Base-by-base conservation (phyloP, 1,139 yeast genomes). In the Geotrichum aggregatum region DNA sequence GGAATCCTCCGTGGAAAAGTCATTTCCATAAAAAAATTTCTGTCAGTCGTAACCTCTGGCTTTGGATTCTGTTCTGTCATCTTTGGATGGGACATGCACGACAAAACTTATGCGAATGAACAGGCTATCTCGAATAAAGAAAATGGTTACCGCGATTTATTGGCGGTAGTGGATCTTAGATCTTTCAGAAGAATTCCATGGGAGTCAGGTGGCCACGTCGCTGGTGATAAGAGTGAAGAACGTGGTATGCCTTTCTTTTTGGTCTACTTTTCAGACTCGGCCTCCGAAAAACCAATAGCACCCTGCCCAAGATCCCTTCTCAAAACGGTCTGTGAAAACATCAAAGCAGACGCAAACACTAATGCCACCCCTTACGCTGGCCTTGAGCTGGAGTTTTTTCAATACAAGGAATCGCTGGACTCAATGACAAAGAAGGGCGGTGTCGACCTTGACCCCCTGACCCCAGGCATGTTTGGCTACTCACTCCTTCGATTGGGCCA, bases 61-160 rank as follows among this genome's bases (percentile, higher is more conserved):
- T 66, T 69, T 54, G 72, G 72, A 6, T 68, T 68, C 54, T 66
- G 71, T 58, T 58, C 64, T 19, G 72, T 69, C 28, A 61, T 68
- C 26, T 69, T 68, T 49, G 72, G 72, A 33, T 69, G 72, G 73
- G 73, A 69, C 51, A 63, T 66, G 66, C 71, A 66, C 53, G 73
- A 69, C 55, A 58, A 55, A 47, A 62, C 65, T 19, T 69, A 69
- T 52, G 54, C 60, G 21, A 54, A 54, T 18, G 68, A 65, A 16
- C 58, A 64, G 28, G 44, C 56, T 28, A 59, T 69, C n/a, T 63
- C 70, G 11, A 65, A 64, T 51, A 59, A 64, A 16, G 64, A 59
- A 11, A 67, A 66, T 41, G 73, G 73, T 14, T 69, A 66, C 55
- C 52, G 65, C 14, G 73, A 69, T 56, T 52, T 69, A 46, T 50